Base-by-base conservation (phyloP, 75 land plant genomes). In the Pinus tabuliformis region DNA sequence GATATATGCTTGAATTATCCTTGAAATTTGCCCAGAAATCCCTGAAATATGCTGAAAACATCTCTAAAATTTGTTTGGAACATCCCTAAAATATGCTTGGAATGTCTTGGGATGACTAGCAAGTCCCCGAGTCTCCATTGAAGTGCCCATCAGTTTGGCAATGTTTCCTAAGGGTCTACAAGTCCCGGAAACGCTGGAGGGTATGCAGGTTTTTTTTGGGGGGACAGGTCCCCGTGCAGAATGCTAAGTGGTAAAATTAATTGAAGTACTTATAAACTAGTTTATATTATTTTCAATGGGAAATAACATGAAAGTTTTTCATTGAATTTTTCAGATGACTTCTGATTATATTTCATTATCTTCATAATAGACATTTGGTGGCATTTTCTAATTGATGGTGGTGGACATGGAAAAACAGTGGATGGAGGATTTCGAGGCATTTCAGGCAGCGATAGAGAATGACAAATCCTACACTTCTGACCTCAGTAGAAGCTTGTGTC, bases 391-490 rank as follows among this genome's bases (percentile, higher is more conserved):
- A 42, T 68, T 68, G 12, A 49, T 45, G 4, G 72, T 68, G 72
- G 49, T 18, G 39, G 33, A 68, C 45, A 73, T 54, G 57, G 58
- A 0, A 73, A 73, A 54, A 82, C 92, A 97, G 99, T 97, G 99
- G 99, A 97, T 97, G 99, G 70, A 93, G 72, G 99, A 97, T 79
- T 97, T 97, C 87, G 99, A 97, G 78, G 91, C 85, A 6, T 95
- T 95, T 83, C 94, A 93, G 26, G 87, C 86, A 39, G 99, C 94
- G 26, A 63, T 93, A 21, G 94, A 88, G 49, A 74, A 87, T 56
- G 98, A 97, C 77, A 72, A 73, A 56, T 93, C 99, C 5, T 95
- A 97, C 78, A 83, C 89, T 18, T 86, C 98, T 58, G 86, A 84
- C 49, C 76, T 97, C 70, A 89, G 90, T 49, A 84, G 95, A 66